These are phyloP conservation scores for Rosa hybrid DNA, from an alignment of 331 rosid species.

Conservation along the genomic window DNA sequence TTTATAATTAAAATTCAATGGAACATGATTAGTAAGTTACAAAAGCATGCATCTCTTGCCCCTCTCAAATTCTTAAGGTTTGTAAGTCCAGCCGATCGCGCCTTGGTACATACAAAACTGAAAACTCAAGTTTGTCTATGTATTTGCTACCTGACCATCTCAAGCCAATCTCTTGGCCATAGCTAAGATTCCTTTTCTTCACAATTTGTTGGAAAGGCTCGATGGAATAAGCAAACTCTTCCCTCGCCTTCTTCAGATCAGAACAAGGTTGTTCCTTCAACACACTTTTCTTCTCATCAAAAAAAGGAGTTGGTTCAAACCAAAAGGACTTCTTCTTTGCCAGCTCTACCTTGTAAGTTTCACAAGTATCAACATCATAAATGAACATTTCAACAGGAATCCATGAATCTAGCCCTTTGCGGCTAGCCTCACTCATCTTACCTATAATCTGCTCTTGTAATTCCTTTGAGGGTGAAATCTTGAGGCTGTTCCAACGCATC, in stretches of 20 bases:
- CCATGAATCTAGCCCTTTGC: constrained; percentile 37
- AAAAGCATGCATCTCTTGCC: neutral
- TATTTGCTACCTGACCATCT: constrained; percentile 31
- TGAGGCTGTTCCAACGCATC: constrained; percentile 51
- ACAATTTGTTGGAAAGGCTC: constrained; percentile 43
- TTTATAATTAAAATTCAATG: no score
- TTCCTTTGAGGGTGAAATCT: constrained; percentile 38
- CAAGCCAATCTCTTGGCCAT: constrained; percentile 54
- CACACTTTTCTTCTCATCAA: neutral
- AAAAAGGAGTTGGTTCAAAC: constrained; percentile 23
- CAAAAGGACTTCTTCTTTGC: constrained; percentile 52
- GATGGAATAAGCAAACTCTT: constrained; percentile 47
- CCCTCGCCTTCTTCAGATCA: constrained; percentile 35
- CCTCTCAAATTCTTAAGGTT: neutral
- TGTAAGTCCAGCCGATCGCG: constrained; percentile 1
- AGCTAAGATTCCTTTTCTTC: constrained; percentile 39
- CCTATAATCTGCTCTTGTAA: constrained; percentile 44
- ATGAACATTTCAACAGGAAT: constrained; percentile 43
- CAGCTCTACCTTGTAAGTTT: constrained; percentile 43
- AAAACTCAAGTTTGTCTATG: constrained; percentile 34
- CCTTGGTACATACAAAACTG: constrained; percentile 37
- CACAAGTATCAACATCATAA: constrained; percentile 50
- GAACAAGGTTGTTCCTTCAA: neutral
- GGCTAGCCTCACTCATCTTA: constrained; percentile 42
- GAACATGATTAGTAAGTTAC: neutral